Base-by-base conservation (phyloP, 345 rosid species). In the Orychophragmus violaceus region DNA sequence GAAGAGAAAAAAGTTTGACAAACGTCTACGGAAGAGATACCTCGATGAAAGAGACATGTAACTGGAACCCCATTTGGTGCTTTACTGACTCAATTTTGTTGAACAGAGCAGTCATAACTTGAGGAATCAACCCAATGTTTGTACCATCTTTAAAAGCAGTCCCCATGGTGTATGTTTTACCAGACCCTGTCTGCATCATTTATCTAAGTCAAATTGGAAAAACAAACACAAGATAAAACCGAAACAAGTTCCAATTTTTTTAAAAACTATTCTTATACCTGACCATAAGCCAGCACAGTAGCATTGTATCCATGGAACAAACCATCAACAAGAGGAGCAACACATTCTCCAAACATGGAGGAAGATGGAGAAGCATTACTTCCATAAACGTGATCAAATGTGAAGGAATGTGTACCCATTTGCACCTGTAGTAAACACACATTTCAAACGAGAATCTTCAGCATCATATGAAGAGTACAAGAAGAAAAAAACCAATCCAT, bases 131-230 rank as follows among this genome's bases (percentile, higher is more conserved):
- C 69, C 96, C 96, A 13, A 74, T 62, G 33, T 16, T 61, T 78
- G 82, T 59, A 66, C 82, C 87, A 74, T 85, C 85, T 78, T 76
- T 87, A 62, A 78, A 63, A 33, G 87, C 92, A 46, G 96, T 86
- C 37, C 96, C 96, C 96, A 89, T 89, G 39, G 96, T 89, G 65
- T 83, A 89, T 17, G 93, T 89, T 76, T 86, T 89, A 10, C 96
- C 96, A 4, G 96, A 89, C 67, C 96, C 96, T 11, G 93, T 89
- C 96, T 89, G 86, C 82, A 80, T 16, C 53, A 77, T 21, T 35
- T 17, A 21, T 30, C 25, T 16, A 64, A 32, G 46, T 62, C 72
- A 76, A 76, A 56, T 13, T 18, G 32, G 14, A 6, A 41, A n/a
- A 58, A 19, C 33, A 62, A 55, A n/a, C n/a, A n/a, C n/a, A 22